phyloP scores from a whole-genome alignment of 116 monocot genomes.

The Papilionanthe hybrid region DNA sequence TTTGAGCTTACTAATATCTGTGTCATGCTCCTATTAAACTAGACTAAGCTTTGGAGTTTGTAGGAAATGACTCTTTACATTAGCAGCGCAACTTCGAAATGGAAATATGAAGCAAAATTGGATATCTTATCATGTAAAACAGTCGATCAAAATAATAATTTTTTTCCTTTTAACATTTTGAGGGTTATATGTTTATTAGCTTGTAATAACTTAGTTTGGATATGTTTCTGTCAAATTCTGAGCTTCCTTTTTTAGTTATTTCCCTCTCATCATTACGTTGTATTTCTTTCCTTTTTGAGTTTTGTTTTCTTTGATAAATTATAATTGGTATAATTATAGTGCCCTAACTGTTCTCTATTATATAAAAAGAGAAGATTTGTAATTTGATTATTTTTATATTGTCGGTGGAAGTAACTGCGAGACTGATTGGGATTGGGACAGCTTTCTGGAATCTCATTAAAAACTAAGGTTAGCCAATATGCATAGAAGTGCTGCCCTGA shows the following conservation, averaged over 20 bases:
- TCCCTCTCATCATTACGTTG: too few relatives aligned
- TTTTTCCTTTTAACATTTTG: neutral
- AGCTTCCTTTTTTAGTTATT: too few relatives aligned
- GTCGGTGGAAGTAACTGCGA: neutral
- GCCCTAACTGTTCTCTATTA: too few relatives aligned
- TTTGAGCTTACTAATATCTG: neutral
- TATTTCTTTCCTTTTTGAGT: too few relatives aligned
- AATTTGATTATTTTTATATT: neutral
- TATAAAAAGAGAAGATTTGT: too few relatives aligned
- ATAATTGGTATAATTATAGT: too few relatives aligned
- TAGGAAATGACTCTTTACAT: neutral
- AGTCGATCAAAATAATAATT: neutral
- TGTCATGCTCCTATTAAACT: neutral
- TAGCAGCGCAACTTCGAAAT: neutral
- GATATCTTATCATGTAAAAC: neutral
- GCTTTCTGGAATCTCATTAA: neutral
- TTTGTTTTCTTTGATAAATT: too few relatives aligned
- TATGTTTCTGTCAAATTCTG: neutral
- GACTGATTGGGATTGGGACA: neutral
- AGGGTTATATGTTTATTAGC: neutral
- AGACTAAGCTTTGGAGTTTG: neutral
- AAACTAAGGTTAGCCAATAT: neutral
- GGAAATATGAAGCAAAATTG: neutral
- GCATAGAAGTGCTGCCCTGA: neutral
- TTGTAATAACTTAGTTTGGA: neutral